A percentile compares a stretch with the other conserved stretches of the same genome.
Evolutionary conservation across 495 filamentous ascomycete species (phyloP).

Genomic region (Friedmanniomyces endolithicus): DNA sequence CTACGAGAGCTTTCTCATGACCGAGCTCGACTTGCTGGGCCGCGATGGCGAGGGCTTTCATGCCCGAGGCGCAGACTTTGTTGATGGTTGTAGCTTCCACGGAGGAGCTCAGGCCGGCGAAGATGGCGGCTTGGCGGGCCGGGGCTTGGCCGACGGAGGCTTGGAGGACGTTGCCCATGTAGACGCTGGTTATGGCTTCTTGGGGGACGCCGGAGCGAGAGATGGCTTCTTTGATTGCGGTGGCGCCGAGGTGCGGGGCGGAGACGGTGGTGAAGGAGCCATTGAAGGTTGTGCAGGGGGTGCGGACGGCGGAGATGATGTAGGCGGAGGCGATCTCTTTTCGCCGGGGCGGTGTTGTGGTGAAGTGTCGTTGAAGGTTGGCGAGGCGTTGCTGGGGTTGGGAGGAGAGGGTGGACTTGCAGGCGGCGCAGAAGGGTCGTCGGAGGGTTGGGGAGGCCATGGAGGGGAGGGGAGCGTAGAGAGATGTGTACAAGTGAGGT

Average conservation of each 20-base stretch:
- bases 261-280: slow-evolving; percentile 69
- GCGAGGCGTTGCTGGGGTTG: slow-evolving; percentile 36
- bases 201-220: slow-evolving; percentile 67
- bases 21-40: slow-evolving; percentile 92
- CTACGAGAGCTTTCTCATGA: slow-evolving; percentile 70
- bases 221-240: slow-evolving; percentile 80
- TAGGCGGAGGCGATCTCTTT: slow-evolving; percentile 79
- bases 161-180: slow-evolving; percentile 95
- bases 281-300: slow-evolving; percentile 88
- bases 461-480: neutral
- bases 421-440: slow-evolving; percentile 10
- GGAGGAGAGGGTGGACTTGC: slow-evolving; percentile 12
- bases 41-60: slow-evolving; percentile 82
- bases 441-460: slow-evolving; percentile 9
- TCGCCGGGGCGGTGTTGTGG: slow-evolving; percentile 42
- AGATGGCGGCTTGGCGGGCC: slow-evolving; percentile 78
- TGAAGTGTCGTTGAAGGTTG: slow-evolving; percentile 52
- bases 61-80: slow-evolving; percentile 90
- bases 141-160: slow-evolving; percentile 76
- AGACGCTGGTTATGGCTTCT: slow-evolving; percentile 71
- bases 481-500: neutral
- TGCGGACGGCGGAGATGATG: slow-evolving; percentile 77
- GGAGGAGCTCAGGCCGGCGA: slow-evolving; percentile 64
- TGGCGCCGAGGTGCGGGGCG: slow-evolving; percentile 74
- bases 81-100: slow-evolving; percentile 87